Evolutionary conservation across 352 stramenopile genomes (phyloP).

Genomic region (Globisporangium heterothallicum): DNA sequence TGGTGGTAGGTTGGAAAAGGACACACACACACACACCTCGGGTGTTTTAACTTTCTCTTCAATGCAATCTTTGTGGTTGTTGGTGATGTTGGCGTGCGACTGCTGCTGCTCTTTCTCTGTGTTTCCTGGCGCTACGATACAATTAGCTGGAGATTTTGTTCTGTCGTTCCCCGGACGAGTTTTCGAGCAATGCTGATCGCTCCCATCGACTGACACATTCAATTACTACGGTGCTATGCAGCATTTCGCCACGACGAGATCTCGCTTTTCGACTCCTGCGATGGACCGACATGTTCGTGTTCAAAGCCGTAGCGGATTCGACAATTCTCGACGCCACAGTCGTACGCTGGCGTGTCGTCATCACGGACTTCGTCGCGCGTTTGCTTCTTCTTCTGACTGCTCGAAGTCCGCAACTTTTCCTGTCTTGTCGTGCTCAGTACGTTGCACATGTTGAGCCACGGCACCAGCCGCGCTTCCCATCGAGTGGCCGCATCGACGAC

Average conservation of each 20-base stretch:
- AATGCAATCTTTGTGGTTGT: too few species aligned
- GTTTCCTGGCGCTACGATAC: too few species aligned
- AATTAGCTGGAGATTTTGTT: too few species aligned
- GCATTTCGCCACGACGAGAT: constrained; percentile 47
- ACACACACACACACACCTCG: too few species aligned
- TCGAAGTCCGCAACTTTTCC: neutral
- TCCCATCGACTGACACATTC: too few species aligned
- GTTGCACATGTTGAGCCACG: constrained; percentile 59
- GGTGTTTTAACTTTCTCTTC: too few species aligned
- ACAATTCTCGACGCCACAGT: constrained; percentile 55
- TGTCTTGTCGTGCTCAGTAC: constrained; percentile 43
- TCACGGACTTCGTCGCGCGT: constrained; percentile 11
- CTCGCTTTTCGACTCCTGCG: constrained; percentile 49
- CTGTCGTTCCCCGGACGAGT: too few species aligned
- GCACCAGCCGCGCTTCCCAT: constrained; percentile 54
- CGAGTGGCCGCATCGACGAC: constrained; percentile 25
- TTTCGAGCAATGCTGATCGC: too few species aligned
- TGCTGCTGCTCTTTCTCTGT: too few species aligned
- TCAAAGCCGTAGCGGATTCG: constrained; percentile 62
- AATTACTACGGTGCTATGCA: too few species aligned
- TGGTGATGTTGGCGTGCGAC: too few species aligned
- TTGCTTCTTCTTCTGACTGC: neutral
- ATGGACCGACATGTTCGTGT: constrained; percentile 65
- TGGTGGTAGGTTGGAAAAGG: too few species aligned
- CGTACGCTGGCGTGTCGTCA: constrained; percentile 35